A percentile compares a stretch with the other conserved stretches of the same genome.
phyloP scores from a whole-genome alignment of 78 protist genomes.

The Chrysochromulina parva region DNA sequence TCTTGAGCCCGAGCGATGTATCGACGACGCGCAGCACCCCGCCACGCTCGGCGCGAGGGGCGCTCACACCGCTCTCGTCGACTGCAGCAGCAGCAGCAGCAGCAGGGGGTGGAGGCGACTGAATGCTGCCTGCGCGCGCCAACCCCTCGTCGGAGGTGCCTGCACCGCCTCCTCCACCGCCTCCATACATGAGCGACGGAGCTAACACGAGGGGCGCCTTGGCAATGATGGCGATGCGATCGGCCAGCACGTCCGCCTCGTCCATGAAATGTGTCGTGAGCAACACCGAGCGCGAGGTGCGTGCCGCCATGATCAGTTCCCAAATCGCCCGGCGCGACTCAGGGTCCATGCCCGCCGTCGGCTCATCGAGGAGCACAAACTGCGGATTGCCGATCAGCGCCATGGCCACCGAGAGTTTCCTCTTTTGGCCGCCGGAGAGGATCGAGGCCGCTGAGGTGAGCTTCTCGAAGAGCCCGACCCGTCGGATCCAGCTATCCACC shows the following conservation, averaged over 20 bases:
- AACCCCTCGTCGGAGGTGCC: no score
- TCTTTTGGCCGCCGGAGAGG: conserved; percentile 3
- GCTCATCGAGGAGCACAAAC: conserved; percentile 74
- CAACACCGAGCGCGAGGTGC: not conserved
- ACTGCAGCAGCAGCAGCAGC: no score
- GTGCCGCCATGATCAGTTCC: not conserved
- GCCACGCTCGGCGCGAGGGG: not conserved
- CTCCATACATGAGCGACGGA: no score
- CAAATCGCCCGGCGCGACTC: conserved; percentile 8
- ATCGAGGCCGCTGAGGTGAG: no score
- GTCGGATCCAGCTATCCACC: not conserved
- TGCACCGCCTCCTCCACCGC: no score
- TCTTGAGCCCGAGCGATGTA: not conserved
- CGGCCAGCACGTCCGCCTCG: conserved; percentile 66
- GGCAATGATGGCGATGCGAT: conserved; percentile 64
- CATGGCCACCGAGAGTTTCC: conserved; percentile 51
- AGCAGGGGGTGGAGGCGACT: no score
- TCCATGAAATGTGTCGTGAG: conserved; percentile 80
- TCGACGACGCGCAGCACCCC: conserved; percentile 40
- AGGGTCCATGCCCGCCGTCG: conserved; percentile 78
- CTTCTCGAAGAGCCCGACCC: not conserved
- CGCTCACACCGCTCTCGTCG: conserved; percentile 59
- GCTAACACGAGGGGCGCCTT: conserved; percentile 50
- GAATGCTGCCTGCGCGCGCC: no score
- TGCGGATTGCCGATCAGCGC: conserved; percentile 69